phyloP scores from a whole-genome alignment of 805 yeast species.

The Wickerhamiella siamensis region DNA sequence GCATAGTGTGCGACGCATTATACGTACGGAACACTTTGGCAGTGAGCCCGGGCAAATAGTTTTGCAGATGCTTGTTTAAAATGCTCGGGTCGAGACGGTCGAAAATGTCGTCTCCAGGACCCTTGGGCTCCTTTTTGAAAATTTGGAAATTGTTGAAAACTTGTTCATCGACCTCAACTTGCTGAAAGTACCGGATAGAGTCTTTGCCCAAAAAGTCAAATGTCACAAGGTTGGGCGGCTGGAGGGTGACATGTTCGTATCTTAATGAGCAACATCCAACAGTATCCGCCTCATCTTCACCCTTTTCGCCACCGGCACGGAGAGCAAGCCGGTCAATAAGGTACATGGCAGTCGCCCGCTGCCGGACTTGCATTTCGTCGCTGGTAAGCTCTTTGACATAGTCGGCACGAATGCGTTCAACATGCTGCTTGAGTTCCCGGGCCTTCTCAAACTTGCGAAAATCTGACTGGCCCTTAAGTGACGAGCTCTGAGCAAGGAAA shows the following conservation, averaged over 20 bases:
- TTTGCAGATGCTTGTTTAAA: slow-evolving; percentile 74
- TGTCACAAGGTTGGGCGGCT: slow-evolving; percentile 72
- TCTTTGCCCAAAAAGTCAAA: slow-evolving; percentile 95
- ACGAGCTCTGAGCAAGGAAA: slow-evolving; percentile 78
- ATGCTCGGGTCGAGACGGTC: slow-evolving; percentile 77
- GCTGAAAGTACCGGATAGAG: slow-evolving; percentile 81
- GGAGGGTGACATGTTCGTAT: slow-evolving; percentile 73
- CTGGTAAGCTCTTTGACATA: slow-evolving; percentile 58
- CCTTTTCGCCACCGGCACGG: slow-evolving; percentile 96
- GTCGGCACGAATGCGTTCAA: slow-evolving; percentile 59
- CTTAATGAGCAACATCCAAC: slow-evolving; percentile 95
- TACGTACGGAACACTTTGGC: slow-evolving; percentile 97
- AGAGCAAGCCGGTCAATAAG: slow-evolving; percentile 83
- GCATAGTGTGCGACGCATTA: slow-evolving; percentile 94
- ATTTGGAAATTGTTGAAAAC: slow-evolving; percentile 79
- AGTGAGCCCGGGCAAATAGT: slow-evolving; percentile 82
- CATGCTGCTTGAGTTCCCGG: slow-evolving; percentile 60
- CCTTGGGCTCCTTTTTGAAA: slow-evolving; percentile 79
- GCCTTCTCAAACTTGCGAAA: slow-evolving; percentile 89
- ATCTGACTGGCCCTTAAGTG: slow-evolving; percentile 83
- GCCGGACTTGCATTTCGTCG: slow-evolving; percentile 69
- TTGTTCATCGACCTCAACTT: slow-evolving; percentile 82
- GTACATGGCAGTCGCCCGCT: slow-evolving; percentile 87
- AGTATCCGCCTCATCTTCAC: slow-evolving; percentile 95
- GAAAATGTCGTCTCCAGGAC: slow-evolving; percentile 82